Conservation (phyloP, 2,329 filamentous ascomycete species). For the Aspergillus candidus region DNA sequence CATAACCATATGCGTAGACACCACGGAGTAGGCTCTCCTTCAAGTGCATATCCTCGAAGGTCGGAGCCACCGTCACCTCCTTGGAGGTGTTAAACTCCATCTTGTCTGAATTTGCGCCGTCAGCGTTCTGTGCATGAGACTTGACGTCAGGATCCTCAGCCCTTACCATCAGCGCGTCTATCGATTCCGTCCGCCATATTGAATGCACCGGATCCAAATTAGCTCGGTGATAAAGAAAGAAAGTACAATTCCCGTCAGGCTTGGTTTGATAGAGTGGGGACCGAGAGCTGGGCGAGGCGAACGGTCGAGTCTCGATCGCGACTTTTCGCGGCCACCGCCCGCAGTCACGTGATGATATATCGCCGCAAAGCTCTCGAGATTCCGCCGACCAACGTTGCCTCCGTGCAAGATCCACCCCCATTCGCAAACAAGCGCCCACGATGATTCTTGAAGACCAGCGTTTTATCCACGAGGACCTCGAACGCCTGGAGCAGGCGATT, state of each 20-base stretch:
- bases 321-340: constrained; percentile 21
- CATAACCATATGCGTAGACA: constrained; percentile 97
- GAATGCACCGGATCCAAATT: constrained; percentile 14
- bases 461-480: constrained; percentile 90
- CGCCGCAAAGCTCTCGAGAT: constrained; percentile 22
- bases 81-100: constrained; percentile 99
- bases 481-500: constrained; percentile 90
- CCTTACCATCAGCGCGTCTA: constrained; percentile 68
- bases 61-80: constrained; percentile 88
- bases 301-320: constrained; percentile 9
- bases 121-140: constrained; percentile 14
- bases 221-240: constrained; percentile 2
- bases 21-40: constrained; percentile 96
- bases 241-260: constrained; percentile 7
- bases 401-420: constrained; percentile 1
- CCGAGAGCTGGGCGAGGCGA: constrained; percentile 1
- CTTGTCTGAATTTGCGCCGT: constrained; percentile 54
- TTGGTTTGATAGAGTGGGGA: neutral
- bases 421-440: constrained; percentile 10
- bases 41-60: constrained; percentile 91
- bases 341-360: constrained; percentile 18
- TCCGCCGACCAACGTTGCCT: constrained; percentile 6
- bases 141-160: constrained; percentile 1
- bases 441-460: constrained; percentile 92
- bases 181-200: constrained; percentile 92